Base-by-base conservation (phyloP, 306 rosid species). In the Quillaja saponaria region DNA sequence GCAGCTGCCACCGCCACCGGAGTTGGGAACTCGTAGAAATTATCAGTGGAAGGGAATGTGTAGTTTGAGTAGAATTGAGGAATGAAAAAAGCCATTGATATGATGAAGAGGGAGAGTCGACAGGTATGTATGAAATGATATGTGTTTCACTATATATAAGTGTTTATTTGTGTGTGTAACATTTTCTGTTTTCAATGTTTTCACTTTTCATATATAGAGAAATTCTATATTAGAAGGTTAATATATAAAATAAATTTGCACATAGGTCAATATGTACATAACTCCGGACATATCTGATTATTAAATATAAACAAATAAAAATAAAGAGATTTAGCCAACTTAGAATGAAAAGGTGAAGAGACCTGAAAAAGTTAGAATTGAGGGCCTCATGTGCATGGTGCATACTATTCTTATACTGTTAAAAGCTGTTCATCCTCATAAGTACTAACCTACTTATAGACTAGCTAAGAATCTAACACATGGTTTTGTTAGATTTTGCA, bases 401-500 rank as follows among this genome's bases (percentile, higher is more conserved):
- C 67, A 81, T 79, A 64, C 80, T 77, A 81, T 81, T 82, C 87
- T 73, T 47, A 60, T 59, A 64, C 71, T 16, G 53, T 71, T 73
- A 28, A 77, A 78, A 84, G 84, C 67, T 66, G 75, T 66, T 42
- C 65, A 61, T 60, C 63, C n/a, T n/a, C 52, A 71, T 42, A 41
- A 55, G 70, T 71, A 61, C 61, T 70, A 68, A 64, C 80, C 82
- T 72, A 76, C 60, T 47, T 53, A 49, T 79, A 86, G 85, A 58
- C 71, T n/a, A n/a, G n/a, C n/a, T 25, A 31, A 69, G 97, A 90
- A 90, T 87, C 94, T 52, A 61, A 72, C 95, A 87, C 96, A 90
- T 87, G 96, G 66, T 40, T 10, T 79, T 77, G 95, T 71, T 76
- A 72, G 72, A 65, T 71, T 74, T 75, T 71, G 51, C 17, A 64